Base-by-base conservation (phyloP, 495 filamentous ascomycete species). In the Podospora pseudocomata region DNA sequence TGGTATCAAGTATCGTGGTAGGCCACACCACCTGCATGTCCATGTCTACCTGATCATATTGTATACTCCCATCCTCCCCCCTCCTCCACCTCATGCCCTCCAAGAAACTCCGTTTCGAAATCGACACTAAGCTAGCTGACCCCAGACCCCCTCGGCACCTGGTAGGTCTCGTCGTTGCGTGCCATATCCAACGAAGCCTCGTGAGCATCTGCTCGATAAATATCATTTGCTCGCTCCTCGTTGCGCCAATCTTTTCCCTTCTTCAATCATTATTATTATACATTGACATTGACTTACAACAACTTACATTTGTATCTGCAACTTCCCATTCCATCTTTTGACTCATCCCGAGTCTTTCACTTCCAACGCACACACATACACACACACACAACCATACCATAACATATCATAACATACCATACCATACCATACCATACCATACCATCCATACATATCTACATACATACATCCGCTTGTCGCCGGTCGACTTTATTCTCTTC, bases 151-250 rank as follows among this genome's bases (percentile, higher is more conserved):
- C 34, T n/a, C 27, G n/a, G 16, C 11, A n/a, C 23, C 30, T 2
- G 23, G 23, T 23, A 23, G 23, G 23, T 23, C 23, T 32, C 18
- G 34, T n/a, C 27, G 6, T 34, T n/a, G 23, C 23, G 32, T 27
- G 18, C 4, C 20, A 30, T 62, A 62, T 27, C 23, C 18, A 28
- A 30, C 67, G 55, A 72, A 73, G 73, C 73, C 74, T 76, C 70
- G 73, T 70, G 55, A 60, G 62, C 28, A 67, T 63, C 30, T 61
- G 73, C 70, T 76, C 71, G 71, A 74, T 74, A 78, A 76, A 69
- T 75, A 75, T 73, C 70, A 68, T 75, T 75, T 66, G 73, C 64
- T 68, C 66, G 30, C 72, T 28, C 61, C 66, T 26, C 56, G 68
- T 20, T 63, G 59, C 65, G 68, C 73, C 71, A 70, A 73, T 69